Evolutionary conservation across 2,329 filamentous ascomycete genomes (phyloP).

Genomic region (Orbilia blumenaviensis): DNA sequence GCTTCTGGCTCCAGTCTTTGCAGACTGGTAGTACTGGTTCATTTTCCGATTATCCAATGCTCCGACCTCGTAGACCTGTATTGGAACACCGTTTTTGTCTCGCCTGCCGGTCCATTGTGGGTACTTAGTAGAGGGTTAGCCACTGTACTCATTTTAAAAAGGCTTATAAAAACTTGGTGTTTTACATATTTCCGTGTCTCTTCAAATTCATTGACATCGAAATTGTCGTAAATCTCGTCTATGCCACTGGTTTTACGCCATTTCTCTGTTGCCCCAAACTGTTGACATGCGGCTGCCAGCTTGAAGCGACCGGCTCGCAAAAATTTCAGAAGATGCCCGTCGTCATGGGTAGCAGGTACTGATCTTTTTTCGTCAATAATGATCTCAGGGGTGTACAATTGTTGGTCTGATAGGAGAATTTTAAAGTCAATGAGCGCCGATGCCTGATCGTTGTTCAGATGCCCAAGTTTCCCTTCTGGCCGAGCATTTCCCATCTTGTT

Average conservation of each 20-base stretch:
- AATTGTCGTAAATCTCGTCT: slow-evolving; percentile 29
- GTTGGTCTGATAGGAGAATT: slow-evolving; percentile 35
- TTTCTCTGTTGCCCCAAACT: slow-evolving; percentile 35
- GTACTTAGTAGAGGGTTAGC: slow-evolving; percentile 68
- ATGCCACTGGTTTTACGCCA: slow-evolving; percentile 32
- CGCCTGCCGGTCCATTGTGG: slow-evolving; percentile 94
- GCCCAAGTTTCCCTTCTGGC: slow-evolving; percentile 30
- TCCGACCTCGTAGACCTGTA: slow-evolving; percentile 89
- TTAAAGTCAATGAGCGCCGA: slow-evolving; percentile 41
- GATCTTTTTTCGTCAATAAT: slow-evolving; percentile 43
- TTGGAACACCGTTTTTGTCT: slow-evolving; percentile 87
- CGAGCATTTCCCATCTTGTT: slow-evolving; percentile 26
- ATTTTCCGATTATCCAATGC: slow-evolving; percentile 84
- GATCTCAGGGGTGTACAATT: slow-evolving; percentile 34
- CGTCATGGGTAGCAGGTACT: slow-evolving; percentile 22
- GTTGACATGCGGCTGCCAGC: slow-evolving; percentile 13
- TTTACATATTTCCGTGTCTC: slow-evolving; percentile 77
- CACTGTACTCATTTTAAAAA: no score
- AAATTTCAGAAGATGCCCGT: slow-evolving; percentile 35
- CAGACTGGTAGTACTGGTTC: slow-evolving; percentile 76
- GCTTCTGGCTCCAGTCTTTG: slow-evolving; percentile 70
- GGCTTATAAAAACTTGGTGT: no score
- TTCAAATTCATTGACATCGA: slow-evolving; percentile 54
- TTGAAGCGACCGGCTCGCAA: slow-evolving; percentile 39
- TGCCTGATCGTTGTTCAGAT: slow-evolving; percentile 33